Evolutionary conservation across 306 rosid genomes (phyloP), one percentile per base, ranked within the genome.

Genomic region (Quercus parvula): DNA sequence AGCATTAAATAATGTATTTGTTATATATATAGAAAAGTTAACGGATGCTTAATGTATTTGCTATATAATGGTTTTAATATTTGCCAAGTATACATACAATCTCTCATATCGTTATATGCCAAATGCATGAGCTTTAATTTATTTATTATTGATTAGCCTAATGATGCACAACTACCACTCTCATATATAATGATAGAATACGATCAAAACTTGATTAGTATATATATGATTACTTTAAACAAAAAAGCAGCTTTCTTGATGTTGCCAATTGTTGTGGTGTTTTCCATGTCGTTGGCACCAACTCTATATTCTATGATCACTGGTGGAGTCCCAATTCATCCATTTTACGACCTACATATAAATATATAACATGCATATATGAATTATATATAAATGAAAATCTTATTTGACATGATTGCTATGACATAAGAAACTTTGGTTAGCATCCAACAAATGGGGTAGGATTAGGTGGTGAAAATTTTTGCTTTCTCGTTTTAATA

Each of bases 381-480:
- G 11, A 41, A 38, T 38, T 2, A 41, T 41, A 41, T 71, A 75
- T 33, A 66, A 83, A 57, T 30, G 49, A 76, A 68, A 76, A 72
- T 81, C 25, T 66, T 75, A 62, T 76, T 19, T 74, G 79, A 84
- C 87, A 84, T 84, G 81, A 87, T 83, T 83, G 84, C 61, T 82
- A 73, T 84, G 89, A 84, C 89, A 83, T 84, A 75, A 82, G 90
- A 86, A 86, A 82, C 86, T 76, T 89, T 63, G 69, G 70, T 77
- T 75, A 75, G 79, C 70, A 74, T 78, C 81, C 90, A 88, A 85
- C 85, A 13, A 46, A 80, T 79, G 82, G 85, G 85, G 84, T 82
- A 71, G 91, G 91, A 89, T 89, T 91, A 91, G 97, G 91, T 91
- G 86, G 82, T 85, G 89, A 69, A 83, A 86, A 18, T 44, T 83